These are phyloP conservation scores for Cystobasidium slooffiae DNA, from an alignment of 1,284 basidiomycete genomes.

Conservation along the genomic window DNA sequence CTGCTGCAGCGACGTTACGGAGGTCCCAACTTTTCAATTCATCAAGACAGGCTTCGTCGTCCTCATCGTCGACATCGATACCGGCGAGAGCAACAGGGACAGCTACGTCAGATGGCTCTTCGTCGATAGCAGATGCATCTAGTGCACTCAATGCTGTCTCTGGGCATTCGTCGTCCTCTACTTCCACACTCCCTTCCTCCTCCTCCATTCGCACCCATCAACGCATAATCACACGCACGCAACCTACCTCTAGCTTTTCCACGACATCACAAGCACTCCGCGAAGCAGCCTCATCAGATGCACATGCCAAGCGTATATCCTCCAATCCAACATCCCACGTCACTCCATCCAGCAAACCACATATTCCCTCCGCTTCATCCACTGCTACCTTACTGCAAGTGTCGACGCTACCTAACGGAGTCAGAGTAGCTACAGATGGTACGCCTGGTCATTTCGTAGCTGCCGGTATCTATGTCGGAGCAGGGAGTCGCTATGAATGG, in stretches of 20 bases:
- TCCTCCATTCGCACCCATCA: slow-evolving; percentile 1
- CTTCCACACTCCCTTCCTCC: not conserved
- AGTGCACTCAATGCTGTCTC: not conserved
- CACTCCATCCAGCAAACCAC: slow-evolving; percentile 15
- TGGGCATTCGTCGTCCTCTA: not conserved
- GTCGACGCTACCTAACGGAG: slow-evolving; percentile 87
- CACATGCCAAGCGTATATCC: slow-evolving; percentile 19
- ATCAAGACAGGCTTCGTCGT: slow-evolving; percentile 18
- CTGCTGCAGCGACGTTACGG: not conserved
- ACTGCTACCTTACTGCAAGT: slow-evolving; percentile 56
- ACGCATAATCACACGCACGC: slow-evolving; percentile 7
- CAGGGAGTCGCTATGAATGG: slow-evolving; percentile 89
- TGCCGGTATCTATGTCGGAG: slow-evolving; percentile 90
- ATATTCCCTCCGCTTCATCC: slow-evolving; percentile 32
- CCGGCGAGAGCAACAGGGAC: not conserved
- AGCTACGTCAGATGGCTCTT: not conserved
- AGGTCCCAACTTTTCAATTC: slow-evolving; percentile 12
- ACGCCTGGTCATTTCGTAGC: slow-evolving; percentile 94
- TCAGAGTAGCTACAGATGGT: slow-evolving; percentile 87
- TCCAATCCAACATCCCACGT: slow-evolving; percentile 2
- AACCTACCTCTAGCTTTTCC: slow-evolving; percentile 19
- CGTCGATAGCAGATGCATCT: slow-evolving; percentile 3
- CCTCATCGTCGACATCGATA: not conserved
- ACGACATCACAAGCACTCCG: slow-evolving; percentile 11
- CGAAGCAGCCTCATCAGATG: slow-evolving; percentile 20